Conservation (phyloP, 257 asterid genomes). For the Lithospermum erythrorhizon region DNA sequence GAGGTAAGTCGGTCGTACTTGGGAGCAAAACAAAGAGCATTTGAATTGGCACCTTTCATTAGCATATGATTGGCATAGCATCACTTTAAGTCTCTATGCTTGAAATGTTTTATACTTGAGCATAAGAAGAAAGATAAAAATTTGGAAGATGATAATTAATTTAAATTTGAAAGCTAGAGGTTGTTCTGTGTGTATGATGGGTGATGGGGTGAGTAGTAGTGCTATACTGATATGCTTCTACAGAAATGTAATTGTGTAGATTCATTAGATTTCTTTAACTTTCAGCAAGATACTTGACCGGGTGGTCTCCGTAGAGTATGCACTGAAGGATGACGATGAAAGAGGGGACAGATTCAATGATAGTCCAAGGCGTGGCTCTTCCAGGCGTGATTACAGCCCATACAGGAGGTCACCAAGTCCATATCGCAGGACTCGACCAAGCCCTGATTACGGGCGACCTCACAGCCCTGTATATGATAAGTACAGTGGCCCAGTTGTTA, state of each 20-base stretch:
- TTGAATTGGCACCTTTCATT: not conserved
- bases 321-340: slow-evolving; percentile 82
- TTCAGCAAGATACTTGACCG: slow-evolving; percentile 80
- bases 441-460: slow-evolving; percentile 74
- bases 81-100: not conserved
- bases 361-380: slow-evolving; percentile 58
- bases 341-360: slow-evolving; percentile 25
- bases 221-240: not conserved
- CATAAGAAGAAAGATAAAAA: not conserved
- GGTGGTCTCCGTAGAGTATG: slow-evolving; percentile 90
- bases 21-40: not conserved
- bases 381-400: slow-evolving; percentile 49
- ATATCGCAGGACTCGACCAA: slow-evolving; percentile 45
- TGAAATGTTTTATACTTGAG: not conserved
- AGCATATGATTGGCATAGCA: not conserved
- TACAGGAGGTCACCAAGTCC: slow-evolving; percentile 67
- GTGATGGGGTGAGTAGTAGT: not conserved
- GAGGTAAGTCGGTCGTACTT: slow-evolving; percentile 35
- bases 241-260: not conserved
- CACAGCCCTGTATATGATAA: slow-evolving; percentile 61
- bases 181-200: not conserved
- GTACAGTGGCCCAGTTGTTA: slow-evolving; percentile 45
- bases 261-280: not conserved
- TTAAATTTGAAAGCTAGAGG: not conserved
- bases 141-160: not conserved